Evolutionary conservation across 2,329 filamentous ascomycete genomes (phyloP), one percentile per base, ranked within the genome.

Genomic region (Diaporthe helianthi): DNA sequence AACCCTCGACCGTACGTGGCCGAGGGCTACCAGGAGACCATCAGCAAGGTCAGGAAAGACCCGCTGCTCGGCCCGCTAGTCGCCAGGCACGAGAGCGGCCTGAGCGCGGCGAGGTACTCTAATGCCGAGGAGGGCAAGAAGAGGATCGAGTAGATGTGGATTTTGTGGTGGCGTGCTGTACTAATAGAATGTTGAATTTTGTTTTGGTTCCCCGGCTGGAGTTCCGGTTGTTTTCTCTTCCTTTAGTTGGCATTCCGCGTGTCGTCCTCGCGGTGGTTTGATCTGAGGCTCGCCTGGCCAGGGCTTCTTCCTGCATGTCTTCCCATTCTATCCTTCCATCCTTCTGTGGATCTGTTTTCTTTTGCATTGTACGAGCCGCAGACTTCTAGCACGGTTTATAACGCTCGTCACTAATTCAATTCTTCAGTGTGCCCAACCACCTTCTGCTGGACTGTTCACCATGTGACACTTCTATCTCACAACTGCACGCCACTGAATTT

Each of bases 41-140:
- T 97, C 73, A 86, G 86, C 74, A 92, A 93, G 77, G 94, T 94
- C 15, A 86, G 90, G 73, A 94, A 96, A 77, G 93, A 97, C 77
- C 88, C 90, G 70, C 79, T 99, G 22, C 86, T 98, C 58, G 96
- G 96, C 3, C 82, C 87, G 17, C 87, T 97, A 71, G 86, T 97
- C 26, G 84, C 87, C 33, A 83, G 84, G 58, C 94, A 97, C 77
- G 93, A 97, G 80, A 86, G 94, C 19, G 93, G 94, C 3, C 87
- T 93, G 72, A 97, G 93, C 81, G 93, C 92, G 73, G 91, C 92
- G 52, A 86, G 93, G 71, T 90, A 97, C 74, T 87, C 93, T 38
- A 96, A 92, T 74, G 89, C 97, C 67, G 96, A 99, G 80, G 96
- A 99, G 81, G 96, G 96, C 65, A 99, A 99, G 87, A 99, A 98